Evolutionary conservation across 352 stramenopile species (phyloP), one percentile per base, ranked within the genome.

Genomic region (Globisporangium megalacanthum): DNA sequence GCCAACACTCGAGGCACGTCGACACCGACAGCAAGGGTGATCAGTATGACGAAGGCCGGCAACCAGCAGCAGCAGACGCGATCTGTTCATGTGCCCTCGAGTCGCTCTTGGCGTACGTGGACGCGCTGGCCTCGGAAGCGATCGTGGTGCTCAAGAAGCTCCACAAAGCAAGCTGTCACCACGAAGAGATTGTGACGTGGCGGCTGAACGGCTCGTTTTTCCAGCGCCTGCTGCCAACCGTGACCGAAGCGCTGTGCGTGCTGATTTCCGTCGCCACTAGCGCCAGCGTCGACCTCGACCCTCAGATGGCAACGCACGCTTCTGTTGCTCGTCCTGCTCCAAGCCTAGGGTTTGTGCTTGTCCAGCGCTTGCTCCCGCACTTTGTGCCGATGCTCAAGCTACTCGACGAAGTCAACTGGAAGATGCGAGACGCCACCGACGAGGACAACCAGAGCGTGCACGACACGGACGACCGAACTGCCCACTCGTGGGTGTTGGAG

Each of bases 371-470:
- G 29, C 37, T 82, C 33, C 76, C 76, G 4, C 62, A 71, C 22
- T 41, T 83, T 0, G 49, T 70, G 25, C 56, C 62, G 15, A 86
- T 86, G 62, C 51, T 84, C 22, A 83, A 86, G 58, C 65, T 84
- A 48, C 52, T 86, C 10, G 76, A 84, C 52, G 76, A 86, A 72
- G 63, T 86, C 29, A 79, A 72, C 46, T 86, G 75, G 70, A 84
- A 84, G 51, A 73, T 76, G 61, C 64, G 71, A 54, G 36, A 19
- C 22, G 15, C 42, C 6, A 47, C 35, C 3, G 8, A 49, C 7
- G 7, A n/a, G 5, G 60, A 58, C 19, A 81, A 84, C 39, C 74
- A 80, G 64, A 46, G 35, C 1, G 44, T 57, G 0, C 50, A 78
- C n/a, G 60, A 69, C 1, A 31, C 22, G 11, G 55, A 67, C 50